Evolutionary conservation across 345 rosid species (phyloP), one percentile per base, ranked within the genome.

Genomic region (Euphorbia pulcherrima): DNA sequence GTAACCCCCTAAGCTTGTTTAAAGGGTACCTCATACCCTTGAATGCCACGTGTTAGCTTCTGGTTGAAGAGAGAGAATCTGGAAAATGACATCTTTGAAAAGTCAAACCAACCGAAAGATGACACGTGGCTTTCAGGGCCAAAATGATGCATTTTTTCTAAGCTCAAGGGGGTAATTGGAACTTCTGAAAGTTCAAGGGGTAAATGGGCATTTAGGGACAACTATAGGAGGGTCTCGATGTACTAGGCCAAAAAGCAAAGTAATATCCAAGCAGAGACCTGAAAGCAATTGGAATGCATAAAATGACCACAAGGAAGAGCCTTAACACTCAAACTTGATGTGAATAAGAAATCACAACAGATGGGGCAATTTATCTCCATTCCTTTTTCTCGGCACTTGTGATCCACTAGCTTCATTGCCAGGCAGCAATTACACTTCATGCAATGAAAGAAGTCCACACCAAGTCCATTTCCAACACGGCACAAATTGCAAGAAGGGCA

Each of bases 221-320:
- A n/a, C n/a, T n/a, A n/a, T n/a, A n/a, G n/a, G n/a, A n/a, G n/a
- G n/a, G n/a, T n/a, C n/a, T n/a, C n/a, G n/a, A n/a, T n/a, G n/a
- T n/a, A n/a, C n/a, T n/a, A n/a, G n/a, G n/a, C n/a, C 33, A 8
- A 39, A 11, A 73, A 47, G 52, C 35, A 58, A 51, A 33, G 55
- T 27, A 61, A 17, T 56, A n/a, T 21, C 20, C 44, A 21, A 72
- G 40, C 16, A 56, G 66, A 37, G 55, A 85, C 88, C 88, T 85
- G 88, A 74, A 82, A 85, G 67, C 88, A 85, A 62, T 80, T 83
- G 21, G 88, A 85, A 74, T 85, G 88, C 88, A 85, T 85, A 74
- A 72, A 85, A 79, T 85, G 88, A 41, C 88, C 88, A 16, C 88
- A 85, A 13, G 88, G 88, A 73, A 85, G 86, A 52, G 84, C 88